These are phyloP conservation scores for Penicillium bovifimosum DNA, from an alignment of 495 filamentous ascomycete genomes.

Conservation along the genomic window DNA sequence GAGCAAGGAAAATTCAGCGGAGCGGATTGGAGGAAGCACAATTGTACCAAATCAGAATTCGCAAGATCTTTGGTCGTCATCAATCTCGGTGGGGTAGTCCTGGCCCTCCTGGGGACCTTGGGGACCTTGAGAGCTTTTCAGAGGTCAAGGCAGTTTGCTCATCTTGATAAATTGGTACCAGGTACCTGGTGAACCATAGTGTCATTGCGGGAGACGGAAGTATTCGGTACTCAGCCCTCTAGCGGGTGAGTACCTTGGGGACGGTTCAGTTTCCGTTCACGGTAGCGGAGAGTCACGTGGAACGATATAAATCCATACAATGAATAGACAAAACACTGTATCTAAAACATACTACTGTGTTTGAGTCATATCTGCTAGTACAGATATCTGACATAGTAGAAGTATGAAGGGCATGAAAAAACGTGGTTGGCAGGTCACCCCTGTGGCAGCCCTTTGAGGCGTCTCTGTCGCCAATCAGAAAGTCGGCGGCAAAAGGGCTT, in stretches of 20 bases:
- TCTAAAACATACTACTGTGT: background rate
- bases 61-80: constrained; percentile 9
- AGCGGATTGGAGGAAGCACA: background rate
- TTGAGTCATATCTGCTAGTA: background rate
- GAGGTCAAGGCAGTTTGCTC: constrained; percentile 15
- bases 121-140: constrained; percentile 24
- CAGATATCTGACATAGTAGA: background rate
- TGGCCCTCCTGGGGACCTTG: constrained; percentile 23
- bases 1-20: constrained; percentile 1
- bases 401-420: background rate
- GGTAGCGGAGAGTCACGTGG: constrained; percentile 20
- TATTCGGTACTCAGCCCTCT: constrained; percentile 14
- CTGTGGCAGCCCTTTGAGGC: background rate
- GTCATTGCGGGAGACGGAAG: background rate
- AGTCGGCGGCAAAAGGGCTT: constrained; percentile 9
- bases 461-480: constrained; percentile 10
- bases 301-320: no score
- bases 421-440: background rate
- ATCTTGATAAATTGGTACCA: constrained; percentile 2
- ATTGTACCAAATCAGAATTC: constrained; percentile 16
- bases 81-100: constrained; percentile 6
- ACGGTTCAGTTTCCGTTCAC: constrained; percentile 21
- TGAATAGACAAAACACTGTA: no score
- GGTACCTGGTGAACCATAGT: constrained; percentile 7
- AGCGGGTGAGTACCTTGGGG: constrained; percentile 37